phyloP scores from a whole-genome alignment of 306 rosid species.

The Alnus glutinosa region DNA sequence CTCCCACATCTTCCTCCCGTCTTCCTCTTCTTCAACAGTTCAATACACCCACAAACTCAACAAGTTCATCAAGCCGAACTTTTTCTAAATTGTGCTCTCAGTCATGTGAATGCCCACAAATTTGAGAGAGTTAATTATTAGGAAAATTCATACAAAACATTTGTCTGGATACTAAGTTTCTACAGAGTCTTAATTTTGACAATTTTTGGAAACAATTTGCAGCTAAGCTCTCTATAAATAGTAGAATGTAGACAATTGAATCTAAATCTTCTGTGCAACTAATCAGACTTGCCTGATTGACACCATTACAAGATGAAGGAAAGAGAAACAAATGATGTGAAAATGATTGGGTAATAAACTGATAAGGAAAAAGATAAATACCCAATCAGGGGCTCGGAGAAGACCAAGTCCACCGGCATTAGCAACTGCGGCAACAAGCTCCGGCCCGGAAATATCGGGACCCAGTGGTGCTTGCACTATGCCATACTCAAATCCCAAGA shows the following conservation, averaged over 20 bases:
- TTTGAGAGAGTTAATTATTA: no score
- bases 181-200: no score
- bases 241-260: not conserved
- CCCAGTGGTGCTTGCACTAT: conserved; percentile 56
- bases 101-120: no score
- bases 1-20: no score
- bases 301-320: not conserved
- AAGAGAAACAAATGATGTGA: not conserved
- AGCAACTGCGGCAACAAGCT: conserved; percentile 53
- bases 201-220: no score
- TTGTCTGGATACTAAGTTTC: no score
- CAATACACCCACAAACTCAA: not conserved
- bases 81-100: no score
- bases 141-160: no score
- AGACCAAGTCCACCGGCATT: conserved; percentile 55
- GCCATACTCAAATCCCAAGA: conserved; percentile 45
- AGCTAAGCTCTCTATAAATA: not conserved
- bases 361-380: not conserved
- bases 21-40: not conserved
- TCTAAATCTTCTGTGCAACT: not conserved
- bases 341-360: not conserved
- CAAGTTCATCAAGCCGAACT: no score
- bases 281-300: not conserved
- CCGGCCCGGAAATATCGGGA: conserved; percentile 52
- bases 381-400: conserved; percentile 52